Conservation (phyloP, 345 rosid genomes). For the Eucalyptus tenuipes region DNA sequence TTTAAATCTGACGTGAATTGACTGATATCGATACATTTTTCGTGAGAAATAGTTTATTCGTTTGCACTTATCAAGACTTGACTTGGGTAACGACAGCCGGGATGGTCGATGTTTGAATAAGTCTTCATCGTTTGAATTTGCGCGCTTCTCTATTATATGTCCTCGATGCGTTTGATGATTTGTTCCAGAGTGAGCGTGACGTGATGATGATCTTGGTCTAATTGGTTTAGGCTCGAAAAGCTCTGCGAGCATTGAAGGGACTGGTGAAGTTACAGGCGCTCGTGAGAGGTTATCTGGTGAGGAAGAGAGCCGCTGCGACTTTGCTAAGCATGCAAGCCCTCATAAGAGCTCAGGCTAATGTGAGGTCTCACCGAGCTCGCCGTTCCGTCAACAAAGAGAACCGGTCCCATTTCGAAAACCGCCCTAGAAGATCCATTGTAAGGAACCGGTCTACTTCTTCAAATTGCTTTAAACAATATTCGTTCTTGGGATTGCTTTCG, state of each 20-base stretch:
- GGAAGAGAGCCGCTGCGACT: conserved; percentile 56
- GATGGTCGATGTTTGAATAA: background rate
- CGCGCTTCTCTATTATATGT: background rate
- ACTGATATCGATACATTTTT: background rate
- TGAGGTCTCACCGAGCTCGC: conserved; percentile 28
- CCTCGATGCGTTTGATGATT: background rate
- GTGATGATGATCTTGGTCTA: background rate
- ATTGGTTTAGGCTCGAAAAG: conserved; percentile 51
- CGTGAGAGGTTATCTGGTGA: conserved; percentile 66
- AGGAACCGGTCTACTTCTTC: background rate
- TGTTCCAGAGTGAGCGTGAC: background rate
- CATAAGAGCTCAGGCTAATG: conserved; percentile 48
- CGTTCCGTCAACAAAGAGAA: conserved; percentile 31
- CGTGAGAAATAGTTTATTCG: background rate
- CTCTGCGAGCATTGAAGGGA: conserved; percentile 68
- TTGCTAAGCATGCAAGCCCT: conserved; percentile 61
- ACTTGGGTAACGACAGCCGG: background rate
- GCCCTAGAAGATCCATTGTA: conserved; percentile 31
- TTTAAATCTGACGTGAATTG: background rate
- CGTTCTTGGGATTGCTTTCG: background rate
- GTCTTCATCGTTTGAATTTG: background rate
- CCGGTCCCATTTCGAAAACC: conserved; percentile 7
- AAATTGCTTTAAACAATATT: background rate
- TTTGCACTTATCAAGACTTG: background rate
- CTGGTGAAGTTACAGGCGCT: conserved; percentile 76